Evolutionary conservation across 768 basidiomycete species (phyloP), one percentile per base, ranked within the genome.

Genomic region (Rhodosporidiobolus sp.): DNA sequence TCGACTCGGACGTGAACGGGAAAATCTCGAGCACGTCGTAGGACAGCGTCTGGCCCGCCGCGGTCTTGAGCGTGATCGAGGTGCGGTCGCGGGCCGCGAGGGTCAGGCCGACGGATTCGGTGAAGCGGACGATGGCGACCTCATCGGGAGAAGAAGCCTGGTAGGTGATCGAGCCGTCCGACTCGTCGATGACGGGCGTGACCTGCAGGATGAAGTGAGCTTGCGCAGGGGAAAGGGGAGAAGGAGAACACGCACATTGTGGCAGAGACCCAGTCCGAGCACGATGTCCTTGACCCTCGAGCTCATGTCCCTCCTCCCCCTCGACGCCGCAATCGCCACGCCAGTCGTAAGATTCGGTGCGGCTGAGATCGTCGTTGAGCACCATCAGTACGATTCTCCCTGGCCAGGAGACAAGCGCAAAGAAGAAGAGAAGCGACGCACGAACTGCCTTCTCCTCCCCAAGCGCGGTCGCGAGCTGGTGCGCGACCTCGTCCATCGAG

Each of bases 111-210:
- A 98, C 90, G 0, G 92, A 94, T 73, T 92, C 89, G 16, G 96
- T 98, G 92, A 93, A 98, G 71, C 88, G 89, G 49, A 99, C 95
- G 76, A 99, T 98, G 54, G 96, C 96, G 55, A 98, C 96, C 83
- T 99, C 96, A 78, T 99, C 96, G 0, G 96, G 96, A 2, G 96
- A 99, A 0, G 94, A 95, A 1, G 96, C 96, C 84, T 99, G 95
- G 80, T 98, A 99, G 1, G 95, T 97, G 50, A 96, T 87, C 3
- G 88, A 88, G 14, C 92, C 93, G 77, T 99, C 95, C 77, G 97
- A 94, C 79, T 96, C 95, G 24, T 85, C 87, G 7, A 95, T 92
- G 32, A 72, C 69, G 3, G 96, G 96, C 0, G 95, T 99, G 49
- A 98, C 94, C 94, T 96, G 74, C 1, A 46, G n/a, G 62, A 63